Base-by-base conservation (phyloP, 257 asterid genomes). In the Thymus mandschuricus region DNA sequence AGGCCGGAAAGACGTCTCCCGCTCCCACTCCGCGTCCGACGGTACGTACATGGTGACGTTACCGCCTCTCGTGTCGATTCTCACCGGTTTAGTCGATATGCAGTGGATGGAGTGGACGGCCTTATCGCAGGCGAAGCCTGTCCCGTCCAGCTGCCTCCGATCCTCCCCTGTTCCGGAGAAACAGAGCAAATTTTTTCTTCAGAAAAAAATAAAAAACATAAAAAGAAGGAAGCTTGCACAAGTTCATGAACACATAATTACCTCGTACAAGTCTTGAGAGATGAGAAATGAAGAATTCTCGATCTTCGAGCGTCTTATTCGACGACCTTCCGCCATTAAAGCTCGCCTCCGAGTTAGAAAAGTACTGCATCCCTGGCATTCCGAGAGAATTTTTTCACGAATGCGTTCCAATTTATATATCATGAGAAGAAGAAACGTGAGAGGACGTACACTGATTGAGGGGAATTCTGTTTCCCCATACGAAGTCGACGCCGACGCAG, bases 101-200 rank as follows among this genome's bases (percentile, higher is more conserved):
- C 89, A 90, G 15, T 67, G 60, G 29, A 83, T 35, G 0, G 96
- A 86, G 67, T 85, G 83, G 15, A 35, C 13, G 0, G 88, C 74
- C 9, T 67, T 76, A 11, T 82, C 77, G 68, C 85, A 81, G 1
- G 86, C 91, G 70, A 86, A 90, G 3, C 93, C 88, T 0, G 75
- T 77, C 1, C 55, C 62, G 9, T 88, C 88, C 28, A 87, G 81
- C 21, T 69, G 68, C 46, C 70, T 45, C 50, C 81, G 50, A 57
- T 90, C 82, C 21, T 85, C 85, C 13, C 90, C 97, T 90, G 85
- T 74, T 74, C 29, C 1, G 1, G 6, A 7, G 12, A 52, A 52
- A 52, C 21, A 30, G 41, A 30, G 62, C 41, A 56, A 56, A 29
- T 56, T 33, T 38, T 35, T 21, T 3, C 21, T 21, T 21, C 21